Percentiles rank a stretch among this genome's conserved stretches.
phyloP scores from a whole-genome alignment of 768 basidiomycete genomes.

The Lactarius hatsudake region DNA sequence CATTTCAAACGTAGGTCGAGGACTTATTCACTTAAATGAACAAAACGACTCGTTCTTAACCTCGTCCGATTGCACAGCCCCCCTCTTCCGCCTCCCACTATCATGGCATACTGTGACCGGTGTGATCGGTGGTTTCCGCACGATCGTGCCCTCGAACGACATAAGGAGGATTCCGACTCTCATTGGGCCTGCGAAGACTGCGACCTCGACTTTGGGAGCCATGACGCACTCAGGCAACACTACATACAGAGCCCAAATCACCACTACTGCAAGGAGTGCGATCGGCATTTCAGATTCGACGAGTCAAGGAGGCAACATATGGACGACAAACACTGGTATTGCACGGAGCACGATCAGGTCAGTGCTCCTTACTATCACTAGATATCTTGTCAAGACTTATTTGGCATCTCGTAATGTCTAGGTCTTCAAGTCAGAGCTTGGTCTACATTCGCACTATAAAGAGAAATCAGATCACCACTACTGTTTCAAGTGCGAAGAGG shows the following conservation, averaged over 20 bases:
- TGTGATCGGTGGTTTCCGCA: constrained; percentile 24
- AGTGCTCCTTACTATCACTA: constrained; percentile 9
- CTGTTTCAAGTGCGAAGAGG: not conserved
- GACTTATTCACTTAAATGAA: not conserved
- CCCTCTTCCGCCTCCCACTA: not conserved
- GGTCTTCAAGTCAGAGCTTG: constrained; percentile 41
- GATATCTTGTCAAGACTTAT: not conserved
- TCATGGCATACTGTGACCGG: constrained; percentile 14
- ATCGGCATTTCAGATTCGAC: not conserved
- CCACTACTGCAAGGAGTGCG: constrained; percentile 9
- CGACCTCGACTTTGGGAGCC: constrained; percentile 40
- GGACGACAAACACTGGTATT: constrained; percentile 1
- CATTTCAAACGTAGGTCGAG: not conserved
- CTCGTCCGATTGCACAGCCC: not conserved
- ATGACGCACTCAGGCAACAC: not conserved
- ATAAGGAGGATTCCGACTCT: constrained; percentile 29
- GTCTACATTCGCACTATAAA: constrained; percentile 48
- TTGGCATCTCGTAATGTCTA: not conserved
- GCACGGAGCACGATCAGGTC: not conserved
- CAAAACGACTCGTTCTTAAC: not conserved
- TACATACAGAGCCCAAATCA: not conserved
- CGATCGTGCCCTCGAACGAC: constrained; percentile 31
- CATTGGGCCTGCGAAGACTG: constrained; percentile 52
- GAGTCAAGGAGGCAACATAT: constrained; percentile 5
- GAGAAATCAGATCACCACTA: constrained; percentile 6